phyloP scores from a whole-genome alignment of 1,139 yeast genomes.

The Lizanozyma gosingica region DNA sequence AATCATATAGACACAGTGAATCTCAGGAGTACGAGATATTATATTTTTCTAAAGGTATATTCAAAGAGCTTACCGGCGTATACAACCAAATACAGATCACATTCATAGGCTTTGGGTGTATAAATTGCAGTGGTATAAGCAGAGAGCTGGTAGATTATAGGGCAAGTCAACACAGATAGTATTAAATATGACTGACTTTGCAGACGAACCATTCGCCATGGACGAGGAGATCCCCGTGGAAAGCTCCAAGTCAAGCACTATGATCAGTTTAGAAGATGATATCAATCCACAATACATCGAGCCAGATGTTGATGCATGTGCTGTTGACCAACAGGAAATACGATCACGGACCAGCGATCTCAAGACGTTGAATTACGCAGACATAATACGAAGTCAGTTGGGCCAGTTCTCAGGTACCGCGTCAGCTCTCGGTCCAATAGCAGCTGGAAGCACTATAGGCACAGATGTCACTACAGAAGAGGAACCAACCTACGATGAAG shows the following conservation, averaged over 20 bases:
- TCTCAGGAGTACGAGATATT: too few species aligned
- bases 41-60: too few species aligned
- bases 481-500: slow-evolving; percentile 28
- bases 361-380: slow-evolving; percentile 11
- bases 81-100: too few species aligned
- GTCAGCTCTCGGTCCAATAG: neutral
- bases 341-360: slow-evolving; percentile 5
- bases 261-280: slow-evolving; percentile 7
- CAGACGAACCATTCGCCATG: slow-evolving; percentile 40
- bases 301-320: neutral
- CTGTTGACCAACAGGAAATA: neutral
- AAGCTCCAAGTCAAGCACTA: neutral
- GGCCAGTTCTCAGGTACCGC: slow-evolving; percentile 13
- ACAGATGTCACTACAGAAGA: slow-evolving; percentile 15
- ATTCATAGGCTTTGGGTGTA: too few species aligned
- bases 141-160: too few species aligned
- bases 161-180: too few species aligned
- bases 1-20: too few species aligned
- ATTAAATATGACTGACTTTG: slow-evolving; percentile 21
- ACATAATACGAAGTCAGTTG: slow-evolving; percentile 28
- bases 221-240: slow-evolving; percentile 28
- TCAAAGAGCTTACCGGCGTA: too few species aligned
- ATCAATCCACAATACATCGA: slow-evolving; percentile 12
- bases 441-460: slow-evolving; percentile 14
- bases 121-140: too few species aligned